Conservation (phyloP, 192 early-diverging fungal species). For the Coemansia sp. region DNA sequence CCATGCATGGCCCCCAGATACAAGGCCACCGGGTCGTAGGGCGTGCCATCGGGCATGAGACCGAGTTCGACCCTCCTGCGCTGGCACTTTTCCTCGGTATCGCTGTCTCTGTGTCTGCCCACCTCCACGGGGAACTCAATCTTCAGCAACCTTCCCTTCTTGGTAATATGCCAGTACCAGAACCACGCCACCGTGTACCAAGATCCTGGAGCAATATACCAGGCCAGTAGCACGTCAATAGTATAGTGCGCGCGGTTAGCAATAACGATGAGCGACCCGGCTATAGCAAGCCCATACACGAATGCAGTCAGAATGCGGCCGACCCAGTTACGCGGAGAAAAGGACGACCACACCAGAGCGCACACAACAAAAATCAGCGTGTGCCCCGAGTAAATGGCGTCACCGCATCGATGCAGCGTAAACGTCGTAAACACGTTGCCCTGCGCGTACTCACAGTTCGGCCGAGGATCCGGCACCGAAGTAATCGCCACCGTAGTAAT, state of each 20-base stretch:
- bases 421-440: conserved; percentile 63
- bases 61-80: conserved; percentile 40
- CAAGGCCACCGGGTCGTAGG: conserved; percentile 45
- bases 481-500: conserved; percentile 68
- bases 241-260: conserved; percentile 68
- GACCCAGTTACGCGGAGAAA: conserved; percentile 52
- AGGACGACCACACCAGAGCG: conserved; percentile 61
- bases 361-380: conserved; percentile 64
- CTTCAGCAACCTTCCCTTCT: conserved; percentile 44
- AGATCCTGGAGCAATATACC: conserved; percentile 57
- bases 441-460: conserved; percentile 55
- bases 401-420: conserved; percentile 61
- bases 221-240: conserved; percentile 62
- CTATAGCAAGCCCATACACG: conserved; percentile 55
- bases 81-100: conserved; percentile 34
- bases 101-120: conserved; percentile 39
- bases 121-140: conserved; percentile 55
- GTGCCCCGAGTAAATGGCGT: conserved; percentile 67
- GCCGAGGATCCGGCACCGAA: conserved; percentile 63
- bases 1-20: conserved; percentile 29
- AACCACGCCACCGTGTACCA: conserved; percentile 58
- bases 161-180: conserved; percentile 55
- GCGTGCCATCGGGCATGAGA: conserved; percentile 39
- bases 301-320: conserved; percentile 44
- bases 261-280: conserved; percentile 59